Conservation (phyloP, 495 filamentous ascomycete genomes). For the Penicillium diatomitis region DNA sequence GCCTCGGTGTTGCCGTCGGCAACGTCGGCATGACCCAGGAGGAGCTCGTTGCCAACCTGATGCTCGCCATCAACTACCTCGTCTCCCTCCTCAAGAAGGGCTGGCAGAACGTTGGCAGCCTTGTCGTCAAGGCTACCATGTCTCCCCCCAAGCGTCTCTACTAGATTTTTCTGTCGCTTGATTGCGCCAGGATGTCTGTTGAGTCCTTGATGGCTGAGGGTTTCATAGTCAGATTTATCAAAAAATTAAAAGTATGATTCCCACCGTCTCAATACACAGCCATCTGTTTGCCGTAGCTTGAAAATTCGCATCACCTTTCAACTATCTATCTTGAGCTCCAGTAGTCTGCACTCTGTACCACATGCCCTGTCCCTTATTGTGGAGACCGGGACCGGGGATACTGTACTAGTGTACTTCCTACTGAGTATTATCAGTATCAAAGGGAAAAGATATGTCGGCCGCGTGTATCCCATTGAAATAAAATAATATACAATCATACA, state of each 20-base stretch:
- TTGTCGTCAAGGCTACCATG: conserved; percentile 99
- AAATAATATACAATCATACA: too few relatives aligned
- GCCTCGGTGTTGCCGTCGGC: conserved; percentile 96
- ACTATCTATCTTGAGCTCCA: too few relatives aligned
- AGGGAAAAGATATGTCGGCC: neutral
- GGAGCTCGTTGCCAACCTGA: conserved; percentile 91
- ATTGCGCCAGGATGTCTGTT: conserved; percentile 20
- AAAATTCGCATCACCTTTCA: too few relatives aligned
- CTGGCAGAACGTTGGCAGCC: conserved; percentile 98
- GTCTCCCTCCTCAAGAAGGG: conserved; percentile 99
- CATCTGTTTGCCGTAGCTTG: too few relatives aligned
- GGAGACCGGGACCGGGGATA: too few relatives aligned
- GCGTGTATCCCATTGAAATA: neutral
- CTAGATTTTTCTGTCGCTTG: conserved; percentile 47
- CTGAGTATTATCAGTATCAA: too few relatives aligned
- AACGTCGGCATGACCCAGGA: conserved; percentile 97
- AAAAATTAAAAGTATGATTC: conserved; percentile 31
- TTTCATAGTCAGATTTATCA: conserved; percentile 24
- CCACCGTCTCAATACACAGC: conserved; percentile 10
- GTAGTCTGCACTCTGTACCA: too few relatives aligned
- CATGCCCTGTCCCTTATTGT: too few relatives aligned
- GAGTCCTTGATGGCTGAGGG: conserved; percentile 21
- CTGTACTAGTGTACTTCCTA: too few relatives aligned
- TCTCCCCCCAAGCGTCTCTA: conserved; percentile 93
- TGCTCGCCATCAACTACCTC: conserved; percentile 98